Conservation (phyloP, 441 rosid genomes). For the Manihot esculenta region DNA sequence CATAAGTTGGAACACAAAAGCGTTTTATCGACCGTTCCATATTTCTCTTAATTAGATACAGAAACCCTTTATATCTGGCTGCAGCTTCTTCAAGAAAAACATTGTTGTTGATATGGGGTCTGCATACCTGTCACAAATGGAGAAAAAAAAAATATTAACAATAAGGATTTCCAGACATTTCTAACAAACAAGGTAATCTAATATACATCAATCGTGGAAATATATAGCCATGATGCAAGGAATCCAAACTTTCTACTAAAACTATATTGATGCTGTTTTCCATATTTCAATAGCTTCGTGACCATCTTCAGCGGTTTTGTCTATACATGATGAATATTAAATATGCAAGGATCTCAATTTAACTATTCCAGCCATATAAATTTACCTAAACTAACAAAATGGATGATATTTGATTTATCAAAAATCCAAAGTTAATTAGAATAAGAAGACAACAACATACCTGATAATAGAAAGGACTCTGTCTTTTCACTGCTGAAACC, state of each 20-base stretch:
- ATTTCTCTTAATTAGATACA: conserved; percentile 76
- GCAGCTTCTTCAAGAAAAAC: conserved; percentile 76
- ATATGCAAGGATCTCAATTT: not conserved
- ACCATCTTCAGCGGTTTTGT: not conserved
- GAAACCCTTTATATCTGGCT: conserved; percentile 85
- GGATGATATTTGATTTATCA: not conserved
- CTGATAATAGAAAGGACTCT: conserved; percentile 88
- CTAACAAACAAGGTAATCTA: not conserved
- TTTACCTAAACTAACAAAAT: not conserved
- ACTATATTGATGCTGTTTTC: not conserved
- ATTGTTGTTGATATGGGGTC: conserved; percentile 50
- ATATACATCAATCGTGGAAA: not conserved
- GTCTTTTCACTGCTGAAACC: conserved; percentile 82
- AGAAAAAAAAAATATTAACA: conserved; percentile 4
- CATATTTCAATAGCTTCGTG: not conserved
- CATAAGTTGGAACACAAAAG: conserved; percentile 93
- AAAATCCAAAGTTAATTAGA: not conserved
- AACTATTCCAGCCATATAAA: not conserved
- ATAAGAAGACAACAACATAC: conserved; percentile 30
- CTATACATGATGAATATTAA: not conserved
- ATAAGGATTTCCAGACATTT: not conserved
- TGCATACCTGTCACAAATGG: conserved; percentile 51
- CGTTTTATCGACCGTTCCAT: conserved; percentile 50
- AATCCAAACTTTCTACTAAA: not conserved
- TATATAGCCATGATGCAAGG: not conserved